Evolutionary conservation across 345 rosid genomes (phyloP).

Genomic region (Murraya paniculata): DNA sequence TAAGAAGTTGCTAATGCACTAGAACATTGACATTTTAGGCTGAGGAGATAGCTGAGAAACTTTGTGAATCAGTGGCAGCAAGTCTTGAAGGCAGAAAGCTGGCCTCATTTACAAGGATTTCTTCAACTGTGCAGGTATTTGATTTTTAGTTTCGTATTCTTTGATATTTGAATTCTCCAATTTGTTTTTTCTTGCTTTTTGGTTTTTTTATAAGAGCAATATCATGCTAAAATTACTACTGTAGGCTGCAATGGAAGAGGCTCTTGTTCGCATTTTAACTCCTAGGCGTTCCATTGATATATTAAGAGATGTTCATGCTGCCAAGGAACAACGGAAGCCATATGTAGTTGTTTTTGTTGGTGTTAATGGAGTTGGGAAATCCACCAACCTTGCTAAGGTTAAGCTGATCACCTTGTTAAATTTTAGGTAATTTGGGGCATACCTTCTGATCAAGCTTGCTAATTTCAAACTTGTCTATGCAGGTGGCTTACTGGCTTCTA

Average conservation of each 20-base stretch:
- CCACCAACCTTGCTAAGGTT: slow-evolving; percentile 94
- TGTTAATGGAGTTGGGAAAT: slow-evolving; percentile 98
- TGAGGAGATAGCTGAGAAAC: slow-evolving; percentile 97
- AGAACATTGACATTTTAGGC: slow-evolving; percentile 50
- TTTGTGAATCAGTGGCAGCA: slow-evolving; percentile 93
- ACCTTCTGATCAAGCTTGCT: slow-evolving; percentile 1
- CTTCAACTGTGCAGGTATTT: slow-evolving; percentile 92
- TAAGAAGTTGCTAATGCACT: slow-evolving; percentile 3
- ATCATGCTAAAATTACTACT: slow-evolving; percentile 6
- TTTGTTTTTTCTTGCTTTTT: background rate
- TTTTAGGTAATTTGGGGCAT: background rate
- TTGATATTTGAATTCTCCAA: background rate
- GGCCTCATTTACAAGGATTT: slow-evolving; percentile 95
- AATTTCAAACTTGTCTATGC: slow-evolving; percentile 15
- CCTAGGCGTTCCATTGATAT: slow-evolving; percentile 97
- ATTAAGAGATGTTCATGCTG: slow-evolving; percentile 87
- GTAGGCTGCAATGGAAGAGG: slow-evolving; percentile 97
- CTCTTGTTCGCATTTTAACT: slow-evolving; percentile 92
- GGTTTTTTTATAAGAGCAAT: background rate
- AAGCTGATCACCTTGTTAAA: background rate
- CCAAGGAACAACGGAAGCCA: slow-evolving; percentile 89
- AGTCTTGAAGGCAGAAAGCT: slow-evolving; percentile 97
- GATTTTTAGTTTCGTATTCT: slow-evolving; percentile 5
- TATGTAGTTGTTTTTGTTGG: slow-evolving; percentile 97
- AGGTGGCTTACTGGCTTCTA: slow-evolving; percentile 97